Base-by-base conservation (phyloP, 257 asterid species). In the Catharanthus roseus region DNA sequence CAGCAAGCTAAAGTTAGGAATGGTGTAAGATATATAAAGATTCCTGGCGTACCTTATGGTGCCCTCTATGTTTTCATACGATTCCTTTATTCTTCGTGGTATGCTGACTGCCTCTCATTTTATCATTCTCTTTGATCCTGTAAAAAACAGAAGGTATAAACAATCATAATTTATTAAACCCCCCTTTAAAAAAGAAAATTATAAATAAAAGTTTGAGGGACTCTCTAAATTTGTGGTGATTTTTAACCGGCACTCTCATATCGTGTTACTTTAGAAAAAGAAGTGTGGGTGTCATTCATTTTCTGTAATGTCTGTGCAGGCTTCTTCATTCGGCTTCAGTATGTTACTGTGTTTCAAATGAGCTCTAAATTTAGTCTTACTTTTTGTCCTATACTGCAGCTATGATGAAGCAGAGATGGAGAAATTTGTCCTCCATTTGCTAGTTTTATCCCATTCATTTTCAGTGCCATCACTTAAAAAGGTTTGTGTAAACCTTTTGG, bases 81-180 rank as follows among this genome's bases (percentile, higher is more conserved):
- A 36, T 90, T 82, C 83, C 86, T 93, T 70, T 93, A 90, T 72
- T 90, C 98, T 50, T 86, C 98, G 57, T 81, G 98, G 98, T 90
- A 88, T 12, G 82, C 61, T 33, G 16, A 69, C 58, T 15, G 41
- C 19, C 61, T 68, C 6, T 21, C 41, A 10, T 41, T 56, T 29
- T 13, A 28, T 38, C n/a, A 51, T 73, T 26, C 16, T 49, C 41
- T 54, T 9, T 23, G 33, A 16, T 33, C 61, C 12, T 19, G 23
- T 49, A 16, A 49, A 49, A n/a, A n/a, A n/a, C 55, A 3, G 55
- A 49, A 24, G 9, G 36, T 6, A 53, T 7, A 1, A 2, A 44
- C 4, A 49, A 1, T 49, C 29, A 18, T 19, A 54, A 33, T 19
- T 36, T 49, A 36, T n/a, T n/a, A n/a, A n/a, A n/a, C n/a, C n/a